A percentile compares a stretch with the other conserved stretches of the same genome.
These are phyloP conservation scores for Daldinia bambusicola DNA, from an alignment of 495 filamentous ascomycete genomes.

Conservation along the genomic window DNA sequence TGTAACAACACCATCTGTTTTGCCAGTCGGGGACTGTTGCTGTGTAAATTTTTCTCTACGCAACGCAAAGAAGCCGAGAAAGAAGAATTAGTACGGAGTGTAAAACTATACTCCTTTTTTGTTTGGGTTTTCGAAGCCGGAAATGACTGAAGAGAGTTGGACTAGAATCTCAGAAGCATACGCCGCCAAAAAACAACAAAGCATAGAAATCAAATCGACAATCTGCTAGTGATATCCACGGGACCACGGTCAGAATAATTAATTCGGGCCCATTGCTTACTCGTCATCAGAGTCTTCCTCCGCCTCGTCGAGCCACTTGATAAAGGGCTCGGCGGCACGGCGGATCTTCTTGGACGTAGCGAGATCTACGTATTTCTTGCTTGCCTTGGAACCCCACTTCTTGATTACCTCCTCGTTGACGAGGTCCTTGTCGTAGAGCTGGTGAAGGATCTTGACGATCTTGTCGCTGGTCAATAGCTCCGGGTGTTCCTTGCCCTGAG, in stretches of 20 bases:
- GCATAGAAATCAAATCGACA: slow-evolving; percentile 15
- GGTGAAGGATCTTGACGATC: slow-evolving; percentile 84
- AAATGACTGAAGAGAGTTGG: neutral
- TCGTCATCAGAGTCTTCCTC: slow-evolving; percentile 83
- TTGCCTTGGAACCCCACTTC: slow-evolving; percentile 91
- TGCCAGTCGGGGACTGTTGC: neutral
- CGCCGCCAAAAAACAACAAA: neutral
- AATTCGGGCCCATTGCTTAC: slow-evolving; percentile 22
- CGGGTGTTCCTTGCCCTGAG: slow-evolving; percentile 76
- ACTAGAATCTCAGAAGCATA: neutral
- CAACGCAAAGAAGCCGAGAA: neutral
- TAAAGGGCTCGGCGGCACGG: slow-evolving; percentile 92
- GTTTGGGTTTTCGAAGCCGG: neutral
- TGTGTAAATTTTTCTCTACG: slow-evolving; percentile 4
- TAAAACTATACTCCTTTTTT: too few relatives aligned
- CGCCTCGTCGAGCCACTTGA: slow-evolving; percentile 91
- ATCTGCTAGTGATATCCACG: slow-evolving; percentile 16
- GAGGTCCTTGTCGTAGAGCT: slow-evolving; percentile 89
- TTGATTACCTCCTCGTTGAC: slow-evolving; percentile 86
- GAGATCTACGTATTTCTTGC: slow-evolving; percentile 96
- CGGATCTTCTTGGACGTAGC: slow-evolving; percentile 92
- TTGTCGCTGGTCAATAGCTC: slow-evolving; percentile 72
- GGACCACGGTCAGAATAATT: neutral
- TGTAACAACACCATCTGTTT: neutral
- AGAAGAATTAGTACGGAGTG: neutral